Conservation (phyloP, 345 rosid species). For the Brassica juncea region DNA sequence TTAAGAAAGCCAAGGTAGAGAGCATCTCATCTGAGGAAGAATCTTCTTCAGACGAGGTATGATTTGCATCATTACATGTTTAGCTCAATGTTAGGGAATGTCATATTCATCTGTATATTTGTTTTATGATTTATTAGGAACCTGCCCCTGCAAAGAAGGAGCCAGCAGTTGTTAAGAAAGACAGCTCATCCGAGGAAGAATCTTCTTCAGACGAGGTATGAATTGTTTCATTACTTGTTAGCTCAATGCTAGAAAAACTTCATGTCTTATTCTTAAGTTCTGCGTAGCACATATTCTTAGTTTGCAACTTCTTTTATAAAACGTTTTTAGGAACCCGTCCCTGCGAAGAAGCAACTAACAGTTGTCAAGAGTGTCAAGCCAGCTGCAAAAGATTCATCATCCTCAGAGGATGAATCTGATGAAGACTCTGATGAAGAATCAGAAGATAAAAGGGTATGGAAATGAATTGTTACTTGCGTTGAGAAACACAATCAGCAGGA, state of each 20-base stretch:
- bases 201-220: conserved; percentile 44
- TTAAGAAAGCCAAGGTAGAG: conserved; percentile 23
- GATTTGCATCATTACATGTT: neutral
- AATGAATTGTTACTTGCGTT: neutral
- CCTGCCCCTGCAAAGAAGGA: conserved; percentile 21
- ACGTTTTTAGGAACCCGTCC: conserved; percentile 28
- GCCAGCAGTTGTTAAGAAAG: conserved; percentile 16
- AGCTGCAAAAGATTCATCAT: conserved; percentile 40
- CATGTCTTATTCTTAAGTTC: neutral
- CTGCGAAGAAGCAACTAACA: conserved; percentile 23
- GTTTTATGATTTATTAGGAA: conserved; percentile 23
- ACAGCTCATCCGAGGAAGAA: conserved; percentile 38
- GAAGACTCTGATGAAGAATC: conserved; percentile 26
- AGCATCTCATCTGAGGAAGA: conserved; percentile 42
- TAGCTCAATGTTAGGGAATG: neutral
- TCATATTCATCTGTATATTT: neutral
- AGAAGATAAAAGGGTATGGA: conserved; percentile 20
- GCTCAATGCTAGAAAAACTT: neutral
- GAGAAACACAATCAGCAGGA: neutral
- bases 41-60: conserved; percentile 43
- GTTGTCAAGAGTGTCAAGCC: conserved; percentile 35
- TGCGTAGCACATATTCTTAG: neutral
- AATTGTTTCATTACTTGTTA: neutral
- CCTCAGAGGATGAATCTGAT: conserved; percentile 27
- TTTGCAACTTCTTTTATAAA: neutral